phyloP scores from a whole-genome alignment of 305 asterid genomes.

The Fraxinus angustifolia region DNA sequence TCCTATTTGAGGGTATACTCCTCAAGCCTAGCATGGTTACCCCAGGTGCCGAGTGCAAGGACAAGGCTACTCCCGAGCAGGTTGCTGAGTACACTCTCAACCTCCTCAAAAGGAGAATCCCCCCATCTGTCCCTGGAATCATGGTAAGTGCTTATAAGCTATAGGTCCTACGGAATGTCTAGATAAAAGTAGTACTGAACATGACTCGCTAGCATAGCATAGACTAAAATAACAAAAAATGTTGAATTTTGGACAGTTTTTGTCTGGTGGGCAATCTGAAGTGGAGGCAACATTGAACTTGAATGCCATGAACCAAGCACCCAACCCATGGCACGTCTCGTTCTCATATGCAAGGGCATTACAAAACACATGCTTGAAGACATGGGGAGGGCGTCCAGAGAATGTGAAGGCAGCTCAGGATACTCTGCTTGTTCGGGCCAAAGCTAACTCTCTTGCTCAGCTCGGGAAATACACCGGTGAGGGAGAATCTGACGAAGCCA shows the following conservation, averaged over 20 bases:
- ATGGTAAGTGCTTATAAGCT: constrained; percentile 33
- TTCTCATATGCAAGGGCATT: constrained; percentile 60
- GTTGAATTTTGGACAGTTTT: constrained; percentile 30
- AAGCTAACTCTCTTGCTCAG: constrained; percentile 58
- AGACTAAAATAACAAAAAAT: not conserved
- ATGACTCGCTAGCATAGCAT: not conserved
- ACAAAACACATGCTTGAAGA: constrained; percentile 56
- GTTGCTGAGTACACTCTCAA: constrained; percentile 53
- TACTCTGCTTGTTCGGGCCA: constrained; percentile 41
- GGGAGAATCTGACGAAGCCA: constrained; percentile 56
- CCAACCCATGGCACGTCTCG: constrained; percentile 63
- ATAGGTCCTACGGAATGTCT: not conserved
- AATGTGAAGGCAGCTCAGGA: constrained; percentile 51
- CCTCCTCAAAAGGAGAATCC: constrained; percentile 47
- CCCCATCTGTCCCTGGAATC: constrained; percentile 55
- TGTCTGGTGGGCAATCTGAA: constrained; percentile 65
- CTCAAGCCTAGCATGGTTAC: constrained; percentile 66
- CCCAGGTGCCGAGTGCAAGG: constrained; percentile 62
- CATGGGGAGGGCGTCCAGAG: constrained; percentile 57
- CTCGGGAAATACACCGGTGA: constrained; percentile 56
- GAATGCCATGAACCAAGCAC: constrained; percentile 61
- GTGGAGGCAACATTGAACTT: constrained; percentile 58
- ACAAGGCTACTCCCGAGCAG: constrained; percentile 44
- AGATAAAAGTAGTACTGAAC: not conserved
- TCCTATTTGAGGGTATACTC: constrained; percentile 51